These are phyloP conservation scores for Rhizopus delemar DNA, from an alignment of 371 early-diverging fungal species.

Conservation along the genomic window DNA sequence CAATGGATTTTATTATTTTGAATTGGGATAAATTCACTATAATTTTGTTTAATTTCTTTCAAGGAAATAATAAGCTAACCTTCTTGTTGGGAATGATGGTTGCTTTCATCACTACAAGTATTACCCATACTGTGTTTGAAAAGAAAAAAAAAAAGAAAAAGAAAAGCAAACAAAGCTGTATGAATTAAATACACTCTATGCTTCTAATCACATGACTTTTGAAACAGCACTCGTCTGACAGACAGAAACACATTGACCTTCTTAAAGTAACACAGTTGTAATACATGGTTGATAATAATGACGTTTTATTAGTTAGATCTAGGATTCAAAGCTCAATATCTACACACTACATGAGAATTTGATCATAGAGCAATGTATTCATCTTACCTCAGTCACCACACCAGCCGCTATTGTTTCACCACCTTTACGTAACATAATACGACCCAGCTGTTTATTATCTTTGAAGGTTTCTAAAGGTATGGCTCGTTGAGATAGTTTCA, in stretches of 20 bases:
- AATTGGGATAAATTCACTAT: slow-evolving; percentile 60
- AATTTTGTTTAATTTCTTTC: neutral
- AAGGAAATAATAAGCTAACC: neutral
- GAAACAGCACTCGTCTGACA: slow-evolving; percentile 2
- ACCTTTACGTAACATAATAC: slow-evolving; percentile 84
- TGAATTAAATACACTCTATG: neutral
- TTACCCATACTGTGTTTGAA: slow-evolving; percentile 21
- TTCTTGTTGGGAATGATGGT: slow-evolving; percentile 6
- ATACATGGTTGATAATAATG: neutral
- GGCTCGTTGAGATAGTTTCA: slow-evolving; percentile 65
- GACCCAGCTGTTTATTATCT: slow-evolving; percentile 83
- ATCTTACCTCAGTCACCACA: slow-evolving; percentile 66
- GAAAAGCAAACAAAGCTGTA: slow-evolving; percentile 1
- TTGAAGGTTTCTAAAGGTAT: slow-evolving; percentile 86
- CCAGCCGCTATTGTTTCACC: slow-evolving; percentile 93
- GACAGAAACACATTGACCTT: neutral
- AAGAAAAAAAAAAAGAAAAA: slow-evolving; percentile 8
- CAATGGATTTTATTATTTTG: slow-evolving; percentile 55
- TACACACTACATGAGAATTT: slow-evolving; percentile 12
- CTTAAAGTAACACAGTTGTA: neutral
- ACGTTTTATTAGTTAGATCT: slow-evolving; percentile 4
- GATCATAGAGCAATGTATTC: neutral
- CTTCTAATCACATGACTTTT: slow-evolving; percentile 18
- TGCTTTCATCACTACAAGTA: slow-evolving; percentile 19
- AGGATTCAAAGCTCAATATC: slow-evolving; percentile 53